Evolutionary conservation across 805 yeast species (phyloP).

Genomic region (Cyberlindnera misumaiensis): DNA sequence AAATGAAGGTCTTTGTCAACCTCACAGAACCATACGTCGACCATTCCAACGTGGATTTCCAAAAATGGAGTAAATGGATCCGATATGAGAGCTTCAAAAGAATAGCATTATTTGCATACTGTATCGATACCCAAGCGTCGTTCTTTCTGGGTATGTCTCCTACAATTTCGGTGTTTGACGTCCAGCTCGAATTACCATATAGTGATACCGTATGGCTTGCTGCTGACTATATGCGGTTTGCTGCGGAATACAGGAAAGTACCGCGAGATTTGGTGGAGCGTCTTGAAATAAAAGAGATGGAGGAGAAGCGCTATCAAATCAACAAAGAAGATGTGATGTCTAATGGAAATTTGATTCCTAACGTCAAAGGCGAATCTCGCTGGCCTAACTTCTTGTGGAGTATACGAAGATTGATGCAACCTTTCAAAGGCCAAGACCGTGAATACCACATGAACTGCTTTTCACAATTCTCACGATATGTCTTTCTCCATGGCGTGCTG

Average conservation of each 20-base stretch:
- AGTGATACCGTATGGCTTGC: conserved; percentile 41
- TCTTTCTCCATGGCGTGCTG: conserved; percentile 29
- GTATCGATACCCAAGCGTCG: conserved; percentile 35
- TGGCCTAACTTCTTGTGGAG: conserved; percentile 35
- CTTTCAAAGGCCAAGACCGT: conserved; percentile 23
- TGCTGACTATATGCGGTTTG: conserved; percentile 16
- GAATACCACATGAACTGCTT: conserved; percentile 30
- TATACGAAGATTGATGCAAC: conserved; percentile 27
- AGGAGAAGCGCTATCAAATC: conserved; percentile 6
- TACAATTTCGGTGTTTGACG: conserved; percentile 34
- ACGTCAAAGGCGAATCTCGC: conserved; percentile 23
- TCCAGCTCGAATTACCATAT: conserved; percentile 38
- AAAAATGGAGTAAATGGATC: conserved; percentile 40
- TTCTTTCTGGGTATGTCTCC: conserved; percentile 28
- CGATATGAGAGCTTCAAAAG: conserved; percentile 38
- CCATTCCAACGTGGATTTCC: conserved; percentile 5
- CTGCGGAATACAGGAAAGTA: conserved; percentile 21
- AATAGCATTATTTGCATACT: conserved; percentile 34
- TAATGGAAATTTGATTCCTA: conserved; percentile 19
- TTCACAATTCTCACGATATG: conserved; percentile 28
- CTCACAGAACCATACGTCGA: conserved; percentile 10
- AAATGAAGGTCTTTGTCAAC: conserved; percentile 11
- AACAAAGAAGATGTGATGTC: conserved; percentile 10
- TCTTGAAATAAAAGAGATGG: conserved; percentile 1
- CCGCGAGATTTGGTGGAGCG: conserved; percentile 21